Base-by-base conservation (phyloP, 345 rosid species). In the Pugionium dolabratum region DNA sequence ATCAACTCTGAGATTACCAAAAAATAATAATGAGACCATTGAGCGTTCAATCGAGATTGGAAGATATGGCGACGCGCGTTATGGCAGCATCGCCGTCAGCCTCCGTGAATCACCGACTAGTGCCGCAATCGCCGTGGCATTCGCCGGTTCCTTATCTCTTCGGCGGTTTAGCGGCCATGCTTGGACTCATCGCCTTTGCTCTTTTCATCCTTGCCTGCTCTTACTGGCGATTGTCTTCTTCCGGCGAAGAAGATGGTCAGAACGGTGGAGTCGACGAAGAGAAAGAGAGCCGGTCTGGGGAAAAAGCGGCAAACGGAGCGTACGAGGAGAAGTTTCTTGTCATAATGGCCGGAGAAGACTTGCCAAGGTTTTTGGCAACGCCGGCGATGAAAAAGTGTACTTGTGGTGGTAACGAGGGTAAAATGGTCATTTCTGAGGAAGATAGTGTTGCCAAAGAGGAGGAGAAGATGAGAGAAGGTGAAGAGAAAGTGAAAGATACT, bases 91-190 rank as follows among this genome's bases (percentile, higher is more conserved):
- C 77, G 1, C 31, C 76, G 4, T 50, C 68, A 30, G 42, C 53
- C 25, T 43, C 37, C 40, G 76, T 35, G 28, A 53, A 39, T 28
- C 68, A 59, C 39, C 11, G 27, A 25, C 49, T 34, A 3, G 42
- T 7, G 42, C 7, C 42, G 42, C 42, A 39, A 36, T 84, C 91
- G 0, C 84, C 86, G n/a, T 88, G 89, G 91, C 85, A 84, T 74
- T 88, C 95, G 5, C 95, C 95, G 1, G 89, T 88, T 11, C 89
- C 91, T 0, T 88, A 85, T 74, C 78, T 88, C 51, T 88, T 88
- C 52, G 95, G 95, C 0, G 91, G 91, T 5, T 66, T 88, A 28
- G 91, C 89, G 0, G 95, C 95, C 66, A 88, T 86, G 91, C 72
- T 88, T 29, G 89, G 89, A 41, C 69, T 88, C 63, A 88, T 86